Conservation (phyloP, 2,329 filamentous ascomycete species). For the Pezicula carpinea region DNA sequence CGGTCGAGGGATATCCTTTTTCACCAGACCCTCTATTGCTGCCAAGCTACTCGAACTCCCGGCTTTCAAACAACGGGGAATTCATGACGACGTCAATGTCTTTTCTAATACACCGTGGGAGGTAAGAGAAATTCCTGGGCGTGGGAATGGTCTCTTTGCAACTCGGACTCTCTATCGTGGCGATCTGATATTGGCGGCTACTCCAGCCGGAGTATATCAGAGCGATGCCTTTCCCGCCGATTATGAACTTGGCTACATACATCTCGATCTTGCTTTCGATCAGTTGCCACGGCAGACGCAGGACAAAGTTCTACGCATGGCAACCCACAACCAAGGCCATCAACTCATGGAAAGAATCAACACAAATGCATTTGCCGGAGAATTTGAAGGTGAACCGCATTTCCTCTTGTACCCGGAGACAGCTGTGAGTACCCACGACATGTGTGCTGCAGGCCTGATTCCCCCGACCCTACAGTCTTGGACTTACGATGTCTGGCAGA, state of each 20-base stretch:
- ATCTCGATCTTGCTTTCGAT: conserved; percentile 19
- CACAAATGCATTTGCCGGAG: conserved; percentile 24
- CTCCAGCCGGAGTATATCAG: conserved; percentile 21
- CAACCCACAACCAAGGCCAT: conserved; percentile 16
- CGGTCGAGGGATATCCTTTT: conserved; percentile 23
- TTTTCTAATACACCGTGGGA: conserved; percentile 20
- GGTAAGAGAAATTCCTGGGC: conserved; percentile 17
- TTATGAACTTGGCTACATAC: conserved; percentile 16
- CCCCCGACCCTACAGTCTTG: background rate
- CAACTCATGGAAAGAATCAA: conserved; percentile 25
- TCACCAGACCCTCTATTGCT: conserved; percentile 20
- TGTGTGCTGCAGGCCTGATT: background rate
- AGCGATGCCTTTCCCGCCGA: conserved; percentile 20
- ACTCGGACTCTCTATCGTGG: conserved; percentile 19
- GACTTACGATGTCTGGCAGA: conserved; percentile 17
- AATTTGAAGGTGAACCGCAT: conserved; percentile 20
- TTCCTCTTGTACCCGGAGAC: conserved; percentile 26
- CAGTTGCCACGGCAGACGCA: conserved; percentile 17
- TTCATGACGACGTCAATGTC: conserved; percentile 16
- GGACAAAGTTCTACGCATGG: conserved; percentile 16
- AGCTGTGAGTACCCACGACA: conserved; percentile 13
- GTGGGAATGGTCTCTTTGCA: conserved; percentile 24
- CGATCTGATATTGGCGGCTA: conserved; percentile 19
- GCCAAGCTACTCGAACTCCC: conserved; percentile 13
- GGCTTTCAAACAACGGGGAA: conserved; percentile 11